A percentile compares a stretch with the other conserved stretches of the same genome.
These are phyloP conservation scores for Zopfia rhizophila DNA, from an alignment of 2,329 filamentous ascomycete species.

Conservation along the genomic window DNA sequence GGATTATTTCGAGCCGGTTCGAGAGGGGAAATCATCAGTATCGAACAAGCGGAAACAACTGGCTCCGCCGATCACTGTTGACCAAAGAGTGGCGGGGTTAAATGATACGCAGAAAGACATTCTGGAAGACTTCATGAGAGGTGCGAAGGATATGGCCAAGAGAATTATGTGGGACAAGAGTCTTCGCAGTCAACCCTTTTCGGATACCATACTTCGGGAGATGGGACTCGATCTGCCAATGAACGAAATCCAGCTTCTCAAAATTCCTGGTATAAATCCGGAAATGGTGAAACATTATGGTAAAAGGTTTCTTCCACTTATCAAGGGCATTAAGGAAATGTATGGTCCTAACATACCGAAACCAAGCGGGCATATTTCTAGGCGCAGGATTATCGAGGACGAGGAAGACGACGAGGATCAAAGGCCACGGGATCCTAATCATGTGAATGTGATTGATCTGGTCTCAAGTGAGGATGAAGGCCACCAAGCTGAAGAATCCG, in stretches of 20 bases:
- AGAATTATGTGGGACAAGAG: constrained; percentile 69
- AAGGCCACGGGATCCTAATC: constrained; percentile 60
- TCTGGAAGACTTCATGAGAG: constrained; percentile 71
- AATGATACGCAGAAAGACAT: constrained; percentile 70
- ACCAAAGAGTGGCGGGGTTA: constrained; percentile 65
- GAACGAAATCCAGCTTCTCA: constrained; percentile 69
- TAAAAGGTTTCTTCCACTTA: constrained; percentile 67
- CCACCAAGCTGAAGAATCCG: constrained; percentile 34
- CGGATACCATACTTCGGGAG: constrained; percentile 73
- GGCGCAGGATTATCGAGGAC: constrained; percentile 25
- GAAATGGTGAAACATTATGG: constrained; percentile 73
- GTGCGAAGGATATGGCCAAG: constrained; percentile 70
- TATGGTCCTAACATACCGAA: constrained; percentile 31
- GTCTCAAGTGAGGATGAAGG: constrained; percentile 42
- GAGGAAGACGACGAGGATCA: constrained; percentile 45
- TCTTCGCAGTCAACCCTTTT: constrained; percentile 70
- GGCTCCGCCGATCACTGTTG: constrained; percentile 68
- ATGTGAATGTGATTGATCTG: constrained; percentile 59
- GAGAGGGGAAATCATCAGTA: constrained; percentile 45
- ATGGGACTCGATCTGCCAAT: constrained; percentile 78
- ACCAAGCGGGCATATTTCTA: constrained; percentile 22
- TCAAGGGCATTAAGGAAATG: constrained; percentile 52
- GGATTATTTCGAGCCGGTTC: constrained; percentile 60
- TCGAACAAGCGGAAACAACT: constrained; percentile 53
- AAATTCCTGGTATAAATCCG: constrained; percentile 70